phyloP scores from a whole-genome alignment of 805 yeast genomes.

The Schwanniomyces pseudopolymorphus region DNA sequence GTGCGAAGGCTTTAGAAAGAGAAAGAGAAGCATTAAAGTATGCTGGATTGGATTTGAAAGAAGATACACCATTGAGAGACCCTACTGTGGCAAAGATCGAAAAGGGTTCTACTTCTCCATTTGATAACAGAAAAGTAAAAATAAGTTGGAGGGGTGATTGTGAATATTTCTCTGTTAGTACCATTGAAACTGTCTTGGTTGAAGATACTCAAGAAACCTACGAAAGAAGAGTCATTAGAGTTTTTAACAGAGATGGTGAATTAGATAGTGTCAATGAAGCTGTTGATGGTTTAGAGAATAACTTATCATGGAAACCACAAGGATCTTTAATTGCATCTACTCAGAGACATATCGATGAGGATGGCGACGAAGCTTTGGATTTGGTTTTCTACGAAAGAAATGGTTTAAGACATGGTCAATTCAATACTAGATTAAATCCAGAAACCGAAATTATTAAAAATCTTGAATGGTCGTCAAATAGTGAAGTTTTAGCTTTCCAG shows the following conservation, averaged over 20 bases:
- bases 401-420: conserved; percentile 89
- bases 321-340: conserved; percentile 85
- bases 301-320: conserved; percentile 84
- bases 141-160: conserved; percentile 97
- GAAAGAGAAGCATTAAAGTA: conserved; percentile 54
- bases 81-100: conserved; percentile 84
- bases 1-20: conserved; percentile 78
- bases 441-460: conserved; percentile 43
- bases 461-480: conserved; percentile 77
- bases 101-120: conserved; percentile 56
- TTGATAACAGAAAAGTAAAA: conserved; percentile 48
- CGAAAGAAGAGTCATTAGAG: conserved; percentile 76
- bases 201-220: conserved; percentile 36
- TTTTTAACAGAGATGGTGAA: conserved; percentile 75
- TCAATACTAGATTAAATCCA: conserved; percentile 62
- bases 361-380: conserved; percentile 46
- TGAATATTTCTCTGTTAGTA: conserved; percentile 70
- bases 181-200: conserved; percentile 52
- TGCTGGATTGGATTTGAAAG: conserved; percentile 68
- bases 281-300: conserved; percentile 74
- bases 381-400: conserved; percentile 87
- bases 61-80: conserved; percentile 63
- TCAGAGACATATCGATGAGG: conserved; percentile 60
- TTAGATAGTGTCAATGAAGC: conserved; percentile 87
- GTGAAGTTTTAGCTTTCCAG: conserved; percentile 75